phyloP scores from a whole-genome alignment of 129 eudicot genomes.

The Centrapalus pauciflorus region DNA sequence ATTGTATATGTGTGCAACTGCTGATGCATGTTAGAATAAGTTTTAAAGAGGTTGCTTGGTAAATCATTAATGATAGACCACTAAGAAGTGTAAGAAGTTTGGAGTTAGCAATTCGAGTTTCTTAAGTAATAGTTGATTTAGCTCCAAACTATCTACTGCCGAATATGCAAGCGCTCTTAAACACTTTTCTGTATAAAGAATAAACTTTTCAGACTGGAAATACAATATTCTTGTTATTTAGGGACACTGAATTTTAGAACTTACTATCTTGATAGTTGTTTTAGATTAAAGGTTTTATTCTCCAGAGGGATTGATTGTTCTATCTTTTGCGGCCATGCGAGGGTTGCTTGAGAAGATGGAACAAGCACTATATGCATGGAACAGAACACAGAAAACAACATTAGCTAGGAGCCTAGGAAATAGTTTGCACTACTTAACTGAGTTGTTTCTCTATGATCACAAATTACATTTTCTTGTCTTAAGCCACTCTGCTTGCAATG shows the following conservation, averaged over 20 bases:
- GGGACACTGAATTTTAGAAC: background rate
- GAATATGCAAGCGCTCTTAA: background rate
- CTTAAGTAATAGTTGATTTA: slow-evolving; percentile 4
- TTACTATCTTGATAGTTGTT: background rate
- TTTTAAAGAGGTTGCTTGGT: slow-evolving; percentile 7
- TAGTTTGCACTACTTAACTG: too few relatives aligned
- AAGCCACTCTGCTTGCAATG: too few relatives aligned
- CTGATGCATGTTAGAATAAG: background rate
- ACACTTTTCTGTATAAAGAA: background rate
- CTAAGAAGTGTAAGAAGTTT: background rate
- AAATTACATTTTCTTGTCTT: background rate
- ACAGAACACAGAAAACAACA: background rate
- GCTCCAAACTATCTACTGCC: slow-evolving; percentile 1
- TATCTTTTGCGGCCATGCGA: background rate
- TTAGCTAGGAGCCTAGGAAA: background rate
- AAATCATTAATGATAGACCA: background rate
- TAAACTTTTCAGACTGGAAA: background rate
- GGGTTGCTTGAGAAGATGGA: background rate
- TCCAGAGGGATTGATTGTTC: background rate
- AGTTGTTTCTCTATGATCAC: background rate
- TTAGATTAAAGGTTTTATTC: too few relatives aligned
- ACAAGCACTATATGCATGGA: background rate
- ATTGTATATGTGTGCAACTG: background rate
- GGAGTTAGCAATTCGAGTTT: background rate
- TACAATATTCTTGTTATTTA: background rate